phyloP scores from a whole-genome alignment of 2,329 filamentous ascomycete genomes.

The Hymenoscyphus albidus region DNA sequence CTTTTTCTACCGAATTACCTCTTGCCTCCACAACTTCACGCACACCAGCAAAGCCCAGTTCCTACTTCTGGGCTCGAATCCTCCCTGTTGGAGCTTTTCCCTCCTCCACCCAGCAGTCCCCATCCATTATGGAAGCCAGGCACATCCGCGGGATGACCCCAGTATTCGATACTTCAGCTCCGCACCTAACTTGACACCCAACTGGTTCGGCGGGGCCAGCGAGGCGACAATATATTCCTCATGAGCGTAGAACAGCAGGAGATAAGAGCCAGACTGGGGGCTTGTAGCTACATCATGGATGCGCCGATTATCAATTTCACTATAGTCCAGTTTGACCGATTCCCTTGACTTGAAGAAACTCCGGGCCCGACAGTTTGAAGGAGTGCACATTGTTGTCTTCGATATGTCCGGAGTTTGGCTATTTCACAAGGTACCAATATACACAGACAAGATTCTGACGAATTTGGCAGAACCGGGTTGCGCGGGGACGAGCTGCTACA shows the following conservation, averaged over 20 bases:
- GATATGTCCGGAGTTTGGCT: slow-evolving; percentile 20
- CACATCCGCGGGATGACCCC: slow-evolving; percentile 13
- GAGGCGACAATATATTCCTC: slow-evolving; percentile 10
- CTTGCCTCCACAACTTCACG: slow-evolving; percentile 18
- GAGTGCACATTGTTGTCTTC: slow-evolving; percentile 21
- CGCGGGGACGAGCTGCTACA: slow-evolving; percentile 18
- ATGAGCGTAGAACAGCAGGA: background rate
- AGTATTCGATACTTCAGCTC: slow-evolving; percentile 11
- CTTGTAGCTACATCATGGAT: background rate
- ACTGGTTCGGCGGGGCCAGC: slow-evolving; percentile 15
- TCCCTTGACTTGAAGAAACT: background rate
- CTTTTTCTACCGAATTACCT: slow-evolving; percentile 19
- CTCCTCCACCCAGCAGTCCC: background rate
- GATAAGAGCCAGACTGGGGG: slow-evolving; percentile 6
- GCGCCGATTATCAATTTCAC: slow-evolving; percentile 5
- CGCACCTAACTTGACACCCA: slow-evolving; percentile 6
- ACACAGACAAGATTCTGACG: slow-evolving; percentile 22
- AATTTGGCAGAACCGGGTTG: slow-evolving; percentile 22
- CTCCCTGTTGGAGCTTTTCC: background rate
- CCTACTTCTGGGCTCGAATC: background rate
- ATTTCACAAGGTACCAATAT: slow-evolving; percentile 23
- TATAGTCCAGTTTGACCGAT: background rate
- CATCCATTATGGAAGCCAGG: slow-evolving; percentile 14
- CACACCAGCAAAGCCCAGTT: slow-evolving; percentile 15
- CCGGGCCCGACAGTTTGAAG: slow-evolving; percentile 7